Percentiles rank a stretch among this genome's conserved stretches.
phyloP scores from a whole-genome alignment of 2,329 filamentous ascomycete species.

The Ophiostoma triangulosporum region DNA sequence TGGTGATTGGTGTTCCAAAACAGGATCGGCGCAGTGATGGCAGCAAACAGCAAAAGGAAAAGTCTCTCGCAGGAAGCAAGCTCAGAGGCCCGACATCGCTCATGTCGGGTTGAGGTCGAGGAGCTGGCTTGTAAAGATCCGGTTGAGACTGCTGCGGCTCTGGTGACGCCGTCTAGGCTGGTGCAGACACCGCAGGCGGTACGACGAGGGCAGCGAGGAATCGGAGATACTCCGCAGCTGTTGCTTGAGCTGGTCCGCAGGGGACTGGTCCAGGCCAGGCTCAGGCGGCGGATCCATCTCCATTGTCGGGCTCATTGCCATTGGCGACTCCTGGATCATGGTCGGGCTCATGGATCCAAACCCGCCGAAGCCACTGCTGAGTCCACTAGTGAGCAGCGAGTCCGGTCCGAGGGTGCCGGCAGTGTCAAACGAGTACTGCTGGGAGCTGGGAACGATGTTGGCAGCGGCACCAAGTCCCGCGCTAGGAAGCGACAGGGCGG shows the following conservation, averaged over 20 bases:
- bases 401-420: conserved; percentile 1
- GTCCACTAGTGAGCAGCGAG: conserved; percentile 3
- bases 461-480: conserved; percentile 10
- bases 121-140: conserved; percentile 17
- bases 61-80: background rate
- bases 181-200: conserved; percentile 17
- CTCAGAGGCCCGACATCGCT: background rate
- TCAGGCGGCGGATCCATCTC: conserved; percentile 6
- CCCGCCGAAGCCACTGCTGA: conserved; percentile 1
- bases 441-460: conserved; percentile 11
- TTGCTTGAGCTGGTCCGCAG: conserved; percentile 17
- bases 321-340: conserved; percentile 12
- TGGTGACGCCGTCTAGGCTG: conserved; percentile 17
- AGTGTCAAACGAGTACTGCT: conserved; percentile 10
- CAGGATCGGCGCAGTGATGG: background rate
- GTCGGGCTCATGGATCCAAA: conserved; percentile 14
- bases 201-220: conserved; percentile 16
- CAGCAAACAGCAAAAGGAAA: too few relatives aligned
- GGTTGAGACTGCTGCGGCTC: conserved; percentile 17
- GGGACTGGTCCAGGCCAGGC: conserved; percentile 13
- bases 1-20: background rate
- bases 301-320: background rate
- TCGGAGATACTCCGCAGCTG: conserved; percentile 18
- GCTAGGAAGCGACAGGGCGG: conserved; percentile 6
- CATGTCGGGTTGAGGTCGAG: conserved; percentile 16